Evolutionary conservation across 495 filamentous ascomycete species (phyloP).

Genomic region (Neurospora terricola): DNA sequence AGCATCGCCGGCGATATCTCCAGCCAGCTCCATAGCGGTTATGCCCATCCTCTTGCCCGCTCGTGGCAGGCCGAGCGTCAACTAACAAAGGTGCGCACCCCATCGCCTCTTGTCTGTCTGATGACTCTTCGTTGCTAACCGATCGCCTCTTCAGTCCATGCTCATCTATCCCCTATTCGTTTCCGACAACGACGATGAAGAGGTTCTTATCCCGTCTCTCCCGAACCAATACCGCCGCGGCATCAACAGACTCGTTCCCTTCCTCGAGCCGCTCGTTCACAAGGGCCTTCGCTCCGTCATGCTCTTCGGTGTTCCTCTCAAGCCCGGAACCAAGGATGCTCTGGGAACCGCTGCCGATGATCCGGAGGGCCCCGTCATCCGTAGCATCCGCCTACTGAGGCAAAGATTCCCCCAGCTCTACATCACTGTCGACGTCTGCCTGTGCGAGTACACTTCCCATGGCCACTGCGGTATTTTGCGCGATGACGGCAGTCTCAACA

Average conservation of each 20-base stretch:
- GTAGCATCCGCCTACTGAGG: constrained; percentile 70
- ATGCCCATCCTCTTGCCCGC: constrained; percentile 81
- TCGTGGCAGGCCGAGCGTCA: constrained; percentile 95
- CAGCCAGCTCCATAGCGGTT: constrained; percentile 90
- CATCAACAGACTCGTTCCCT: constrained; percentile 73
- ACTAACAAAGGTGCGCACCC: constrained; percentile 71
- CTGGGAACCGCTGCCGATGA: constrained; percentile 92
- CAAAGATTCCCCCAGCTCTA: constrained; percentile 79
- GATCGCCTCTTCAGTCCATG: constrained; percentile 59
- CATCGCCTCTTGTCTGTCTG: background rate
- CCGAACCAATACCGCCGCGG: constrained; percentile 82
- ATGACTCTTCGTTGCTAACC: constrained; percentile 5
- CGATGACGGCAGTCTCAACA: constrained; percentile 88
- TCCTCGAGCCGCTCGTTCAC: constrained; percentile 72
- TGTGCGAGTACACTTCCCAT: constrained; percentile 98
- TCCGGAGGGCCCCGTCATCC: constrained; percentile 82
- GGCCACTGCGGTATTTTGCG: constrained; percentile 93
- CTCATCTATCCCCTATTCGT: constrained; percentile 96
- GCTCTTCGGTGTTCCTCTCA: constrained; percentile 85
- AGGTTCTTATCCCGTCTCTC: constrained; percentile 78
- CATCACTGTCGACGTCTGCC: constrained; percentile 84
- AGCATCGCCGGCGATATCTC: constrained; percentile 89
- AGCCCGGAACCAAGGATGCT: constrained; percentile 71
- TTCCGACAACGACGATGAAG: constrained; percentile 86
- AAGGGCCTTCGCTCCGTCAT: constrained; percentile 90